Base-by-base conservation (phyloP, 306 rosid genomes). In the Quercus dentata region DNA sequence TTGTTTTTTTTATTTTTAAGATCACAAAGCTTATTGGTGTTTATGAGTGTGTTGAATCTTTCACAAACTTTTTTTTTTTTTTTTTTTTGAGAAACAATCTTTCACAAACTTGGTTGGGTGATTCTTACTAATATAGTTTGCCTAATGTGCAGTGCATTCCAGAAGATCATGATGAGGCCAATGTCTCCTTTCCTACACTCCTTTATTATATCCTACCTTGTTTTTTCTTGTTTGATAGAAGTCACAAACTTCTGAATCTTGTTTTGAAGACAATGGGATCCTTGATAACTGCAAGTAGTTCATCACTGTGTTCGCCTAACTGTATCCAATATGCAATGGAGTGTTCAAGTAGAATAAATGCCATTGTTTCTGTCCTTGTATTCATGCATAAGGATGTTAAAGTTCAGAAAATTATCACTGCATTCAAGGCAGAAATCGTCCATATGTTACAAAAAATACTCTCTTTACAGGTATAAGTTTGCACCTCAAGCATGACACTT, bases 201-300 rank as follows among this genome's bases (percentile, higher is more conserved):
- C 76, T 13, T 67, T 86, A 86, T 83, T 91, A 87, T 83, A 64
- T 88, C 57, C 70, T 83, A 27, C 98, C 98, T 74, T 94, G 97
- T 72, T 90, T 87, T 83, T 73, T 87, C 84, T 77, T 94, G 87
- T 91, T 94, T 79, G 89, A 85, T 76, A 88, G 82, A 74, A 82
- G 91, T 87, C 89, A 83, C 79, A 71, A 83, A 83, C 91, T 91
- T 72, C 80, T 87, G 87, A 77, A 71, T 75, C 89, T 86, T 64
- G 91, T 86, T 44, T 76, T 91, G 84, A 82, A 78, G 87, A 79
- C 69, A 21, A 86, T 91, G 91, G 86, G 85, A 31, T 86, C 90
- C 25, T 68, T 87, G 71, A 71, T 91, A 74, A 73, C 77, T 5
- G 83, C 74, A 27, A 64, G 77, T 85, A 56, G 86, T 77, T 76